phyloP scores from a whole-genome alignment of 78 protist genomes.

The Polysphondylium violaceum region DNA sequence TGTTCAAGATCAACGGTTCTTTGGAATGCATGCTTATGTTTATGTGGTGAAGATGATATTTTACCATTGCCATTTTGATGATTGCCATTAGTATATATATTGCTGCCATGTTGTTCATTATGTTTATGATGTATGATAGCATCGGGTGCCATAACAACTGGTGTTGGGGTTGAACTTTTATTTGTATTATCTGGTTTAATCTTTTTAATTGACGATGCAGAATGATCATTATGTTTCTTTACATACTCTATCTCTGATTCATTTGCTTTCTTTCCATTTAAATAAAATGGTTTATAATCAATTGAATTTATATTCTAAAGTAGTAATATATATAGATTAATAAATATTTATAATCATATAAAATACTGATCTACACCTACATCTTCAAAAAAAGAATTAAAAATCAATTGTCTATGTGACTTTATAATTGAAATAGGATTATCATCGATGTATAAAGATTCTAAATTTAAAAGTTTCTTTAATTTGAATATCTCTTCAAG shows the following conservation, averaged over 20 bases:
- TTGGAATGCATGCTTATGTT: slow-evolving; percentile 15
- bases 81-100: background rate
- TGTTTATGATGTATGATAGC: background rate
- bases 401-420: slow-evolving; percentile 29
- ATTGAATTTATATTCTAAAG: slow-evolving; percentile 17
- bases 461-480: slow-evolving; percentile 5
- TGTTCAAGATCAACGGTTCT: background rate
- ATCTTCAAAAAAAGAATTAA: slow-evolving; percentile 1
- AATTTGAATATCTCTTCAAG: slow-evolving; percentile 45
- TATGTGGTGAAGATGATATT: background rate
- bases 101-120: background rate
- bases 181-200: slow-evolving; percentile 37
- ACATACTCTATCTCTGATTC: slow-evolving; percentile 32
- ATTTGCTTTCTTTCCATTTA: slow-evolving; percentile 19
- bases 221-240: slow-evolving; percentile 18
- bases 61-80: background rate
- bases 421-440: slow-evolving; percentile 65
- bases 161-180: slow-evolving; percentile 4
- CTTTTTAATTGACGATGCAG: slow-evolving; percentile 5
- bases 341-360: background rate
- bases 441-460: slow-evolving; percentile 18
- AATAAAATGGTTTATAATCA: slow-evolving; percentile 27
- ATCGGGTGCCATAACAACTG: slow-evolving; percentile 44
- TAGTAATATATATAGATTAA: background rate
- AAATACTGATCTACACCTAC: background rate